phyloP scores from a whole-genome alignment of 2,329 filamentous ascomycete species.

The Huntiella bhutanensis region DNA sequence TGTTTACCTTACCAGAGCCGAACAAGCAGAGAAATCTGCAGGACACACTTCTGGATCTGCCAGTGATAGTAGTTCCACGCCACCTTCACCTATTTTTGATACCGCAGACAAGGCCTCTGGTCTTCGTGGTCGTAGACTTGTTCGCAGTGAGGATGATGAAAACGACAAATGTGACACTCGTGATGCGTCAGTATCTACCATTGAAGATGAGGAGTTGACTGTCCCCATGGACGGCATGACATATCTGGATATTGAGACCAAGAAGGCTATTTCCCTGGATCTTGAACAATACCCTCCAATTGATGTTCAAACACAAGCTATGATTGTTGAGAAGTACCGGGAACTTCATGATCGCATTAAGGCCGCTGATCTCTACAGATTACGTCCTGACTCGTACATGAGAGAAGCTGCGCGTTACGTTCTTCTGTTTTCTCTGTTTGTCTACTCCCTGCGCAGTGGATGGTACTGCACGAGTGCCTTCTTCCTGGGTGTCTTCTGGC shows the following conservation, averaged over 20 bases:
- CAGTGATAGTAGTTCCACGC: slow-evolving; percentile 33
- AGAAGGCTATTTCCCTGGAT: slow-evolving; percentile 56
- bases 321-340: slow-evolving; percentile 68
- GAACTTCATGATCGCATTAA: slow-evolving; percentile 51
- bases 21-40: slow-evolving; percentile 2
- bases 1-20: slow-evolving; percentile 31
- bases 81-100: slow-evolving; percentile 33
- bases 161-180: slow-evolving; percentile 1
- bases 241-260: slow-evolving; percentile 54
- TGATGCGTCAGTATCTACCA: slow-evolving; percentile 2
- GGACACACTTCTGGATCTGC: slow-evolving; percentile 19
- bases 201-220: slow-evolving; percentile 24
- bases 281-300: slow-evolving; percentile 61
- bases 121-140: slow-evolving; percentile 6
- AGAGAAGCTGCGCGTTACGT: slow-evolving; percentile 57
- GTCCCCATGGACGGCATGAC: slow-evolving; percentile 34
- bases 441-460: slow-evolving; percentile 39
- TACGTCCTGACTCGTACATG: slow-evolving; percentile 64
- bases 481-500: slow-evolving; percentile 73
- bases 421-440: slow-evolving; percentile 38
- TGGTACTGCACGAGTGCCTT: slow-evolving; percentile 55
- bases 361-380: slow-evolving; percentile 61
- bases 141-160: slow-evolving; percentile 1
- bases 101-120: slow-evolving; percentile 11
- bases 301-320: slow-evolving; percentile 52